phyloP scores from a whole-genome alignment of 116 monocot species.

The Dioscorea cayenensis region DNA sequence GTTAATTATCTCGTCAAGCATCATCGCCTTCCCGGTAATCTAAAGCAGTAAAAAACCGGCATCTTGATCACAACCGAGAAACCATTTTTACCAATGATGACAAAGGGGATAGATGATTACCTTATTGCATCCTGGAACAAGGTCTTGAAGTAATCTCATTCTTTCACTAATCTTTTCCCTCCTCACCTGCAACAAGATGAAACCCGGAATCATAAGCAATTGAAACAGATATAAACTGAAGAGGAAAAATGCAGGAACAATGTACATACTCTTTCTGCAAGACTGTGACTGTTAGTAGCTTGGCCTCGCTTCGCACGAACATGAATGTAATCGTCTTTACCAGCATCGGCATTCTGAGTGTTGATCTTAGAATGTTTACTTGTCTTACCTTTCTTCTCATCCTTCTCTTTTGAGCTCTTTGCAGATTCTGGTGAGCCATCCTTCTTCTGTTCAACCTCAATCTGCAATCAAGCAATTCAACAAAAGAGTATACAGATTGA shows the following conservation, averaged over 20 bases:
- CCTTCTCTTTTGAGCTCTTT: slow-evolving; percentile 20
- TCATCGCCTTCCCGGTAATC: slow-evolving; percentile 96
- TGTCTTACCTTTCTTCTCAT: slow-evolving; percentile 22
- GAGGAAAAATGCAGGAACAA: not conserved
- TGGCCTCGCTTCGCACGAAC: slow-evolving; percentile 85
- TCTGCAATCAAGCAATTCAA: slow-evolving; percentile 10
- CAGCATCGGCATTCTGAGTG: slow-evolving; percentile 16
- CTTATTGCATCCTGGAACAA: slow-evolving; percentile 98
- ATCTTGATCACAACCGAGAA: not conserved
- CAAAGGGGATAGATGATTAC: slow-evolving; percentile 15
- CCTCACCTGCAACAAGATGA: slow-evolving; percentile 41
- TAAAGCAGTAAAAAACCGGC: slow-evolving; percentile 6
- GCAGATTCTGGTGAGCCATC: slow-evolving; percentile 18
- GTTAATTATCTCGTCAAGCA: slow-evolving; percentile 99
- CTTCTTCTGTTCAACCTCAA: slow-evolving; percentile 28
- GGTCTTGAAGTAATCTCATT: slow-evolving; percentile 93
- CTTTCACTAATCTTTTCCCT: slow-evolving; percentile 96
- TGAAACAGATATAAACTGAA: not conserved
- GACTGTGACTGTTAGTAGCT: slow-evolving; percentile 96
- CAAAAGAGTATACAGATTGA: not conserved
- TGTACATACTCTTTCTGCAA: slow-evolving; percentile 79
- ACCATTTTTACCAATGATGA: not conserved
- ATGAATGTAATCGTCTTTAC: slow-evolving; percentile 75
- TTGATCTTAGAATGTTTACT: slow-evolving; percentile 22
- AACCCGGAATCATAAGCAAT: not conserved